Evolutionary conservation across 2,329 filamentous ascomycete species (phyloP).

Genomic region (Sclerotinia borealis): DNA sequence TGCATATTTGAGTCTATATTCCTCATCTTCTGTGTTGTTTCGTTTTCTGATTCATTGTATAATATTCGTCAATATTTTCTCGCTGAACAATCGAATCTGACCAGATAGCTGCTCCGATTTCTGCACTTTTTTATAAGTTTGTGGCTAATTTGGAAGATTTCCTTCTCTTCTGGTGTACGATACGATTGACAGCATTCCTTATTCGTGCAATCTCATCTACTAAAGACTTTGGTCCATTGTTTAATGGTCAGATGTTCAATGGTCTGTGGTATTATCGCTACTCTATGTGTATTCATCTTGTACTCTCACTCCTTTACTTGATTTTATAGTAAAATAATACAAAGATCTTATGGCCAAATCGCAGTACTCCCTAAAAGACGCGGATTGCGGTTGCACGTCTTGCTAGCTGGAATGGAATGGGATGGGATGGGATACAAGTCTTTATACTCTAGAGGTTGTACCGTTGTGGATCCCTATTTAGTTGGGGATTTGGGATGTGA

Average conservation of each 20-base stretch:
- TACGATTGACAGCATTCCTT: background rate
- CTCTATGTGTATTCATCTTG: background rate
- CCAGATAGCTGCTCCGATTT: background rate
- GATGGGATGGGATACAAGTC: conserved; percentile 16
- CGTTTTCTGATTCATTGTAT: background rate
- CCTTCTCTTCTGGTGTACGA: background rate
- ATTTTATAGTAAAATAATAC: conserved; percentile 10
- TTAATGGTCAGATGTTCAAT: background rate
- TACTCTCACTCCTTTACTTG: background rate
- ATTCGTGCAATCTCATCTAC: background rate
- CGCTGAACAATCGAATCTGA: background rate
- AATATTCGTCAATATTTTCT: background rate
- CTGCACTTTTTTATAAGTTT: background rate
- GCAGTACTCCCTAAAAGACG: conserved; percentile 18
- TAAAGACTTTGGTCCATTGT: background rate
- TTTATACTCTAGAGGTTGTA: conserved; percentile 1
- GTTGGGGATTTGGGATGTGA: background rate
- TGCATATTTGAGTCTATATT: background rate
- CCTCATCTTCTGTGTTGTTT: background rate
- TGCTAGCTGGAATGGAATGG: conserved; percentile 16
- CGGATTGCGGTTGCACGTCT: conserved; percentile 20
- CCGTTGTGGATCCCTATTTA: background rate
- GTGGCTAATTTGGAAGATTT: background rate
- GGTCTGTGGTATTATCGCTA: background rate
- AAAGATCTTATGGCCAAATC: conserved; percentile 16